These are phyloP conservation scores for Cutaneotrichosporon cyanovorans DNA, from an alignment of 1,284 basidiomycete genomes.

Conservation along the genomic window DNA sequence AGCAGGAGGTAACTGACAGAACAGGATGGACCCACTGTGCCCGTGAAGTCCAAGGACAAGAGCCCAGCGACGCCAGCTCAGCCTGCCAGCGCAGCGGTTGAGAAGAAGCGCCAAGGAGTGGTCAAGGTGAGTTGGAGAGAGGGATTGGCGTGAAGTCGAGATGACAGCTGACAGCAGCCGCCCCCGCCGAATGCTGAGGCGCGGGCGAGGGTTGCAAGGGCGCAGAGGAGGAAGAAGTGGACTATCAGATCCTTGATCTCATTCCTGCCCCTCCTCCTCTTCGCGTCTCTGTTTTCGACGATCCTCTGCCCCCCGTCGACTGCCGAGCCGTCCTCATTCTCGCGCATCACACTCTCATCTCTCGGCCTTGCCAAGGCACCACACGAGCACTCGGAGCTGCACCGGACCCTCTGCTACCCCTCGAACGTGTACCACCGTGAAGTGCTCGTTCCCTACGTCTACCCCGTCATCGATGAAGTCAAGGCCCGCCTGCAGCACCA, in stretches of 20 bases:
- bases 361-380: constrained; percentile 20
- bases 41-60: too few relatives aligned
- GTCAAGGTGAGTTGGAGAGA: too few relatives aligned
- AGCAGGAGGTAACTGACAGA: too few relatives aligned
- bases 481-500: constrained; percentile 18
- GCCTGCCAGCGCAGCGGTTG: too few relatives aligned
- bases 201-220: too few relatives aligned
- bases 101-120: too few relatives aligned
- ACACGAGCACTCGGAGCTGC: constrained; percentile 21
- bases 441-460: constrained; percentile 34
- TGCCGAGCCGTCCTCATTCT: constrained; percentile 18
- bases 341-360: constrained; percentile 27
- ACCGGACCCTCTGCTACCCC: constrained; percentile 39
- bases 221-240: not conserved
- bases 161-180: too few relatives aligned
- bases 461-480: constrained; percentile 25
- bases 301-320: constrained; percentile 36
- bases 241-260: constrained; percentile 22
- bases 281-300: constrained; percentile 37
- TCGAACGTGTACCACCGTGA: constrained; percentile 36
- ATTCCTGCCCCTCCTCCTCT: constrained; percentile 33
- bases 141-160: too few relatives aligned
- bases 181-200: too few relatives aligned
- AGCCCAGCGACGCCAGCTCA: too few relatives aligned
- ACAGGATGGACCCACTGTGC: too few relatives aligned